Percentiles rank a stretch among this genome's conserved stretches.
phyloP scores from a whole-genome alignment of 1,284 basidiomycete species.

The Rhodotorula sp. region DNA sequence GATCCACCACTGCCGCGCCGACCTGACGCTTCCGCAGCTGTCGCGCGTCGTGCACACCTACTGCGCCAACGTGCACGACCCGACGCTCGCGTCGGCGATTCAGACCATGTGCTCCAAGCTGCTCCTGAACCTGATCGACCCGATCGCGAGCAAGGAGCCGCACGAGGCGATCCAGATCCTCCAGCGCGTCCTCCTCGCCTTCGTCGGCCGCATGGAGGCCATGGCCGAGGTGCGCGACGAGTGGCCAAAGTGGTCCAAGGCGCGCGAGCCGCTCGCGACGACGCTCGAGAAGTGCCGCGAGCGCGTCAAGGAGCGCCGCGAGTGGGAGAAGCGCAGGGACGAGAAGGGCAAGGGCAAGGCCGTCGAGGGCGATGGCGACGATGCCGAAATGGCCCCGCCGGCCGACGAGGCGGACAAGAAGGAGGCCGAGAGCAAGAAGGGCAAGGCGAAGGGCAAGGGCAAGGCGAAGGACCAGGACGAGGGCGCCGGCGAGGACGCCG shows the following conservation, averaged over 20 bases:
- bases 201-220: conserved; percentile 81
- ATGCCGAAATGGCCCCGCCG: conserved; percentile 18
- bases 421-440: conserved; percentile 14
- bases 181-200: conserved; percentile 75
- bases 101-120: conserved; percentile 94
- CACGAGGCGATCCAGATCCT: conserved; percentile 67
- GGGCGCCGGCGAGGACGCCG: too few relatives aligned
- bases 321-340: conserved; percentile 37
- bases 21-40: conserved; percentile 78
- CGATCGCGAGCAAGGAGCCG: conserved; percentile 69
- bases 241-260: conserved; percentile 43
- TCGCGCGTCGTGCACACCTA: conserved; percentile 80
- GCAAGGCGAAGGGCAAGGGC: conserved; percentile 27
- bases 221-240: conserved; percentile 57
- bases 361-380: conserved; percentile 34
- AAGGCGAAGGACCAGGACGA: too few relatives aligned
- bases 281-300: conserved; percentile 60
- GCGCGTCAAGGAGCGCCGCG: conserved; percentile 42
- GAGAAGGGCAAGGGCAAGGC: conserved; percentile 49
- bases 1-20: conserved; percentile 84
- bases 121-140: conserved; percentile 85
- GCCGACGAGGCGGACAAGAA: conserved; percentile 16
- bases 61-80: conserved; percentile 85
- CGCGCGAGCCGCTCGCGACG: conserved; percentile 25
- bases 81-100: conserved; percentile 74